A percentile compares a stretch with the other conserved stretches of the same genome.
These are phyloP conservation scores for Euphorbia celastroides DNA, from an alignment of 441 rosid genomes.

Conservation along the genomic window DNA sequence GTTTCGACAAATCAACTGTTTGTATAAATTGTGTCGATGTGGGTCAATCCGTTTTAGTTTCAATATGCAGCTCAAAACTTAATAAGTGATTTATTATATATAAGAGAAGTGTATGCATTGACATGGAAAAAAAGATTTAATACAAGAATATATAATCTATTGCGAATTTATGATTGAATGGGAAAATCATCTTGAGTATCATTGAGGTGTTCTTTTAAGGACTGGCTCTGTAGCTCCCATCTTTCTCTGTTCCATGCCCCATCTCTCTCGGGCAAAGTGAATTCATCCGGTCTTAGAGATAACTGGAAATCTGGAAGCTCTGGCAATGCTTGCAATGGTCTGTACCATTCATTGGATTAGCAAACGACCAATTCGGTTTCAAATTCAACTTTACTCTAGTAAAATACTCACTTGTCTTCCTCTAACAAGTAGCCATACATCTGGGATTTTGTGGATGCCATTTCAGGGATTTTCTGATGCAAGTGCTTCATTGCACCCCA, in stretches of 20 bases:
- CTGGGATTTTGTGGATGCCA: conserved; percentile 73
- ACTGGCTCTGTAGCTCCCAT: conserved; percentile 46
- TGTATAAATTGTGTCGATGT: too few species aligned
- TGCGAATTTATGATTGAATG: conserved; percentile 25
- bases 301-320: conserved; percentile 80
- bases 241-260: conserved; percentile 42
- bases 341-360: conserved; percentile 33
- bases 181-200: conserved; percentile 42
- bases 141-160: not conserved
- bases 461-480: conserved; percentile 79
- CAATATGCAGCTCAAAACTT: not conserved
- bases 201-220: conserved; percentile 61
- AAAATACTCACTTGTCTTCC: conserved; percentile 61
- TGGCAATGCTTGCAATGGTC: conserved; percentile 69
- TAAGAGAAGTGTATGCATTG: not conserved
- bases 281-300: conserved; percentile 73
- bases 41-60: too few species aligned
- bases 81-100: not conserved
- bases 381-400: too few species aligned
- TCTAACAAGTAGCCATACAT: conserved; percentile 77
- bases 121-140: not conserved
- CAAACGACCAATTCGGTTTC: too few species aligned
- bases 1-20: too few species aligned
- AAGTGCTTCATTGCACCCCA: conserved; percentile 89
- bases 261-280: conserved; percentile 55